These are phyloP conservation scores for Hordeum pubiflorum DNA, from an alignment of 202 grass and related monocot genomes.

Conservation along the genomic window DNA sequence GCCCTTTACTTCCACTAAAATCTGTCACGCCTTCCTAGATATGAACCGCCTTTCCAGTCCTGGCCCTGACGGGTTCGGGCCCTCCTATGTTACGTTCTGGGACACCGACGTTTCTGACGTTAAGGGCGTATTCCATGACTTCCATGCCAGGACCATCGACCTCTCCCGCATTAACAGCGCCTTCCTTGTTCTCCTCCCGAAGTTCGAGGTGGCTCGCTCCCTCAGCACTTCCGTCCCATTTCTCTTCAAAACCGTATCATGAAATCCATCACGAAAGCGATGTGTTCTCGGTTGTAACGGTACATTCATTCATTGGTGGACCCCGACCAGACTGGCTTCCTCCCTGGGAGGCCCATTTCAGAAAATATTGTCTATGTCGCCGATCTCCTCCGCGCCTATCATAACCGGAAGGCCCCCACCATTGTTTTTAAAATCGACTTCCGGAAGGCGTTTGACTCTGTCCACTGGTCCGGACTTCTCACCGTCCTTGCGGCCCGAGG, in stretches of 20 bases:
- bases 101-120: too few species aligned
- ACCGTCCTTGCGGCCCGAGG: background rate
- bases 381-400: background rate
- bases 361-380: background rate
- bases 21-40: too few species aligned
- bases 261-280: background rate
- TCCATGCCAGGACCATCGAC: background rate
- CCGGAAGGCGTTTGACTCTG: too few species aligned
- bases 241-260: background rate
- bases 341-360: background rate
- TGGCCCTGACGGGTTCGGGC: too few species aligned
- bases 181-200: background rate
- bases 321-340: background rate
- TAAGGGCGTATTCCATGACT: background rate
- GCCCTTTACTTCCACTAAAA: too few species aligned
- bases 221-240: background rate
- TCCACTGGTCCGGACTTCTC: background rate
- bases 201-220: background rate
- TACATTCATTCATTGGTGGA: background rate
- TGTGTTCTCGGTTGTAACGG: background rate
- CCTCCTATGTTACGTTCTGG: too few species aligned
- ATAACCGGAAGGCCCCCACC: background rate
- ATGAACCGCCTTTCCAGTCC: too few species aligned
- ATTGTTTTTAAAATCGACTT: background rate
- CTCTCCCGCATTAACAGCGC: background rate